phyloP scores from a whole-genome alignment of 257 asterid species.

The Paulownia fortunei region DNA sequence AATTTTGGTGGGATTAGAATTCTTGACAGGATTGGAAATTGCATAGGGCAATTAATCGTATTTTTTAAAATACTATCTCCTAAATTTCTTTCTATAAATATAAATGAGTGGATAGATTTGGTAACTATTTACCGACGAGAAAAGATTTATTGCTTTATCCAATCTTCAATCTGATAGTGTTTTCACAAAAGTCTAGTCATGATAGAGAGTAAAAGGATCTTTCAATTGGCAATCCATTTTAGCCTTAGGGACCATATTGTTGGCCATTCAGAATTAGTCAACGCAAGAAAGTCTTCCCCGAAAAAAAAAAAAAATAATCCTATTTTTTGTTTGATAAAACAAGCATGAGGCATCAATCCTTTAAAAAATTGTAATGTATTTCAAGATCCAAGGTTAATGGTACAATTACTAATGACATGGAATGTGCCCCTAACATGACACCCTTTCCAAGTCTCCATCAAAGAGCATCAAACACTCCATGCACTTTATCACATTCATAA shows the following conservation, averaged over 20 bases:
- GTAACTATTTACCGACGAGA: too few species aligned
- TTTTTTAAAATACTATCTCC: too few species aligned
- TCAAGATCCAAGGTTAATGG: background rate
- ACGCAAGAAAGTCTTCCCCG: too few species aligned
- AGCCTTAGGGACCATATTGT: constrained; percentile 30
- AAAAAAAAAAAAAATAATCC: too few species aligned
- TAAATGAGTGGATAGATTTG: too few species aligned
- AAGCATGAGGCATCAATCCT: background rate
- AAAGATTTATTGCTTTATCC: constrained; percentile 27
- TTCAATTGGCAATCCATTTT: constrained; percentile 14
- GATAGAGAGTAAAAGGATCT: constrained; percentile 9
- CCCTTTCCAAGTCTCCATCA: background rate
- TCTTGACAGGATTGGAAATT: too few species aligned
- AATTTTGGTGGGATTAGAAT: too few species aligned
- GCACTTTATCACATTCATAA: background rate
- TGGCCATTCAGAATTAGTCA: background rate
- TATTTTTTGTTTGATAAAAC: too few species aligned
- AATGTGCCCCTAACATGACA: background rate
- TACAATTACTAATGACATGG: background rate
- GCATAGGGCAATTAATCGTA: too few species aligned
- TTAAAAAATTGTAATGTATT: background rate
- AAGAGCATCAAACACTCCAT: background rate
- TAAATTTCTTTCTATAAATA: too few species aligned
- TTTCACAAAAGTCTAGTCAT: constrained; percentile 21
- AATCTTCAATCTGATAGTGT: constrained; percentile 25